These are phyloP conservation scores for Tuber melanosporum DNA, from an alignment of 495 filamentous ascomycete species.

Conservation along the genomic window DNA sequence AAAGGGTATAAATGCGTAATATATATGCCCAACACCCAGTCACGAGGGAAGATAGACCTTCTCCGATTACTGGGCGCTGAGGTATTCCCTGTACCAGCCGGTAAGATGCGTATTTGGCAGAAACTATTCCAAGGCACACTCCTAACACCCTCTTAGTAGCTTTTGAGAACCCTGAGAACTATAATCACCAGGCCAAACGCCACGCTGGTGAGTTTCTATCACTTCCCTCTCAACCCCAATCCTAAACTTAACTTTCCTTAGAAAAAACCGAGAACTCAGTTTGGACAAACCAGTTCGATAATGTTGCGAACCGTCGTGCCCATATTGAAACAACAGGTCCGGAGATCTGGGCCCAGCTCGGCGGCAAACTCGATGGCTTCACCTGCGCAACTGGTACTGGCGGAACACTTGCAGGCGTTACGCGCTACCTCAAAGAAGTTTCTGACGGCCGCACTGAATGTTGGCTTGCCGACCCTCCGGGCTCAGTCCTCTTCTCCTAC, in stretches of 20 bases:
- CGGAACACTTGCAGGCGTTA: constrained; percentile 84
- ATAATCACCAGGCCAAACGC: constrained; percentile 88
- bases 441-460: constrained; percentile 76
- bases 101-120: constrained; percentile 11
- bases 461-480: constrained; percentile 89
- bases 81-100: constrained; percentile 90
- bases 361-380: constrained; percentile 82
- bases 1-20: constrained; percentile 85
- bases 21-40: constrained; percentile 99
- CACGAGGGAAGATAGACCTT: constrained; percentile 94
- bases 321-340: constrained; percentile 96
- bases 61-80: constrained; percentile 88
- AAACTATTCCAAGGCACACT: neutral
- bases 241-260: neutral
- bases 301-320: constrained; percentile 83
- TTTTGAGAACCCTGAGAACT: constrained; percentile 94
- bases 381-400: constrained; percentile 91
- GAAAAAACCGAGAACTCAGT: constrained; percentile 81
- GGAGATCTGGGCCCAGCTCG: constrained; percentile 94
- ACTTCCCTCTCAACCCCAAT: neutral
- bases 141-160: constrained; percentile 51
- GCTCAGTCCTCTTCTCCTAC: constrained; percentile 85
- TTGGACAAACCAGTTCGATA: constrained; percentile 99
- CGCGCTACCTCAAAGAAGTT: constrained; percentile 78
- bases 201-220: constrained; percentile 52